A percentile compares a stretch with the other conserved stretches of the same genome.
Evolutionary conservation across 768 basidiomycete genomes (phyloP).

Genomic region (Boletus reticulatus): DNA sequence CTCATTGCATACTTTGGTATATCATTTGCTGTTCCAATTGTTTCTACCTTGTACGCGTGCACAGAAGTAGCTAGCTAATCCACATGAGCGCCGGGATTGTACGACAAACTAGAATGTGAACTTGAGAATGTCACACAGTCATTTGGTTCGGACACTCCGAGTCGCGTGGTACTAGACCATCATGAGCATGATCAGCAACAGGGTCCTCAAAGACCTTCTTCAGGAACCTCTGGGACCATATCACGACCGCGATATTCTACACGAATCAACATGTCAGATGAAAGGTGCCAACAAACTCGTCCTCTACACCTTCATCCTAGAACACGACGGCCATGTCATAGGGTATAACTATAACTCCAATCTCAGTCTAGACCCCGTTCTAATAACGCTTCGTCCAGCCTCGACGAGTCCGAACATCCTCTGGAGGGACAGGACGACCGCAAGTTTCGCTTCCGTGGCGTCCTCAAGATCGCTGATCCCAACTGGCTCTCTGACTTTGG

Average conservation of each 20-base stretch:
- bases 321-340: slow-evolving; percentile 21
- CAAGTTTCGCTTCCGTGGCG: slow-evolving; percentile 49
- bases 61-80: slow-evolving; percentile 25
- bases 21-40: slow-evolving; percentile 29
- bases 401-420: slow-evolving; percentile 48
- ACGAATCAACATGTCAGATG: slow-evolving; percentile 17
- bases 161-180: background rate
- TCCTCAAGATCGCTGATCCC: slow-evolving; percentile 44
- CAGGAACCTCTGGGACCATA: slow-evolving; percentile 31
- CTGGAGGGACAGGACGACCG: slow-evolving; percentile 28
- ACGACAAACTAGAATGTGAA: background rate
- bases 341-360: slow-evolving; percentile 25
- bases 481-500: slow-evolving; percentile 53
- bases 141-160: background rate
- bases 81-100: background rate
- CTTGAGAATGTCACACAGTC: too few relatives aligned
- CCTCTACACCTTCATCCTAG: slow-evolving; percentile 31
- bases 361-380: background rate
- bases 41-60: slow-evolving; percentile 28
- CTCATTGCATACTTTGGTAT: slow-evolving; percentile 26
- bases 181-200: slow-evolving; percentile 16
- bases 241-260: slow-evolving; percentile 24
- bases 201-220: slow-evolving; percentile 23
- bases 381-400: slow-evolving; percentile 28
- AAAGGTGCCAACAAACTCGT: slow-evolving; percentile 11